Conservation (phyloP, 441 rosid species). For the Populus hybrid region DNA sequence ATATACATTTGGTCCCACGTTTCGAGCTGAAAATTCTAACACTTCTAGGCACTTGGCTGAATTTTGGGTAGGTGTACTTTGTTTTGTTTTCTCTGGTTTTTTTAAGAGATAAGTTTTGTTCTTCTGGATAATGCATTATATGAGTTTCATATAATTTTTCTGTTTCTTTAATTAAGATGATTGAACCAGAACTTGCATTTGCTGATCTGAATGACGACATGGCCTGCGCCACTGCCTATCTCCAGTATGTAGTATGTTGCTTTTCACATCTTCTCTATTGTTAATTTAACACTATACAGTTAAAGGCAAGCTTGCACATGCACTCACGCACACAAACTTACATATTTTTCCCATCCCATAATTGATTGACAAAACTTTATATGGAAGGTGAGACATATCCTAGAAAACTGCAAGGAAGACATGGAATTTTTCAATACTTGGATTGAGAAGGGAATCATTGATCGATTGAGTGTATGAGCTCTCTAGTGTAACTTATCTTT, state of each 20-base stretch:
- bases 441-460: conserved; percentile 93
- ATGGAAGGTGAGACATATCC: conserved; percentile 73
- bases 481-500: conserved; percentile 32
- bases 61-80: conserved; percentile 66
- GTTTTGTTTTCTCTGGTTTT: neutral
- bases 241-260: conserved; percentile 99
- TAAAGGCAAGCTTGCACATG: conserved; percentile 6
- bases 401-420: conserved; percentile 93
- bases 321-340: too few relatives aligned
- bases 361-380: conserved; percentile 1
- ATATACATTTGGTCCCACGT: conserved; percentile 97
- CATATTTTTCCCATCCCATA: neutral
- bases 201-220: conserved; percentile 94
- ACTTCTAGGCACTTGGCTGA: conserved; percentile 96
- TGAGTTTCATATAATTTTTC: conserved; percentile 11
- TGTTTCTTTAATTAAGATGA: conserved; percentile 53
- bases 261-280: conserved; percentile 39
- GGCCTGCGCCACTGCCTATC: conserved; percentile 99
- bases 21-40: conserved; percentile 96
- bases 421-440: conserved; percentile 95
- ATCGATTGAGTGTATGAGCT: conserved; percentile 73
- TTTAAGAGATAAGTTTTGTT: neutral
- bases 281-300: conserved; percentile 16
- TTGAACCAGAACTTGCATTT: conserved; percentile 98
- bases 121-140: conserved; percentile 9